phyloP scores from a whole-genome alignment of 257 asterid species.

The Eucommia ulmoides region DNA sequence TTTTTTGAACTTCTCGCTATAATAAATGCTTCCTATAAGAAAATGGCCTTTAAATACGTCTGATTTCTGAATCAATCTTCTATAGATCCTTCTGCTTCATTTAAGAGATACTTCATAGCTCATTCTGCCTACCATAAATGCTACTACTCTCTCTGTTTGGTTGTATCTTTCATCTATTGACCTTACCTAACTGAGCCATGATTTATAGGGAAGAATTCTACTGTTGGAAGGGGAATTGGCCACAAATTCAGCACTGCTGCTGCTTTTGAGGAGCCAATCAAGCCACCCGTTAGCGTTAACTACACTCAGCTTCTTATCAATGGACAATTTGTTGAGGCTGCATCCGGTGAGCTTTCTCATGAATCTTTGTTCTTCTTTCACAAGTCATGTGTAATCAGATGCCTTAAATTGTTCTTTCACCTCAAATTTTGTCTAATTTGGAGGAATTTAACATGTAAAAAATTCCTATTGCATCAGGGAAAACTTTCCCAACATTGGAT shows the following conservation, averaged over 20 bases:
- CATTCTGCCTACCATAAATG: not conserved
- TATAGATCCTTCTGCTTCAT: not conserved
- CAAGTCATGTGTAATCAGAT: no score
- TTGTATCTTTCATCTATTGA: not conserved
- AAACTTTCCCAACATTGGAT: slow-evolving; percentile 67
- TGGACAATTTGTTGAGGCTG: slow-evolving; percentile 68
- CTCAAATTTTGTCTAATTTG: not conserved
- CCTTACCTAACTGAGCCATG: not conserved
- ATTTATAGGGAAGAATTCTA: slow-evolving; percentile 29
- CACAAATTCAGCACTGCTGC: slow-evolving; percentile 47
- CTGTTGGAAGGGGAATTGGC: slow-evolving; percentile 19
- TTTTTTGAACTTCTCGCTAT: no score
- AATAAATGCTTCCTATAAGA: no score
- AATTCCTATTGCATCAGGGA: slow-evolving; percentile 23
- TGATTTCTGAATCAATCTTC: not conserved
- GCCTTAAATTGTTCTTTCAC: not conserved
- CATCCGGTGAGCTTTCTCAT: slow-evolving; percentile 38
- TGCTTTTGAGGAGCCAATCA: slow-evolving; percentile 34
- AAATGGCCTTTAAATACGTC: no score
- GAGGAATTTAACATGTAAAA: not conserved
- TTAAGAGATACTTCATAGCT: not conserved
- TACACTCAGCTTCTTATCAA: slow-evolving; percentile 65
- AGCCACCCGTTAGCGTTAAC: slow-evolving; percentile 38
- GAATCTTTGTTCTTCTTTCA: not conserved
- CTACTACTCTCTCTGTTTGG: not conserved